phyloP scores from a whole-genome alignment of 768 basidiomycete genomes.

The Suillus decipiens region DNA sequence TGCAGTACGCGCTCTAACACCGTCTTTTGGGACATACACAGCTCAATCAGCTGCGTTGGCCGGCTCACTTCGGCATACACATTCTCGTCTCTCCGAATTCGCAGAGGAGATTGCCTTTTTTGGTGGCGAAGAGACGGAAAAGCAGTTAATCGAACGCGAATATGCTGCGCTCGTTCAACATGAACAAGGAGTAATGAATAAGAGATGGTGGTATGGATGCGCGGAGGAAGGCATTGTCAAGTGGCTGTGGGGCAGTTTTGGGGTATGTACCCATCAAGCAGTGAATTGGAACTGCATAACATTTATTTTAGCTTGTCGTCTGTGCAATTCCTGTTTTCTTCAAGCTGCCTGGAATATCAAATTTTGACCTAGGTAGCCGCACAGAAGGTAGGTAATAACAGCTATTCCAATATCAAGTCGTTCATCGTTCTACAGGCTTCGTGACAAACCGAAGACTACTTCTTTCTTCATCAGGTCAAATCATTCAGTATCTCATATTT shows the following conservation, averaged over 20 bases:
- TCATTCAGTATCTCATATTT: constrained; percentile 8
- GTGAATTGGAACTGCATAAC: constrained; percentile 8
- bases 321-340: constrained; percentile 96
- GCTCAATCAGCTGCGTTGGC: constrained; percentile 86
- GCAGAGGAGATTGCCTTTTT: constrained; percentile 89
- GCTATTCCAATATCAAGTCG: not conserved
- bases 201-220: constrained; percentile 88
- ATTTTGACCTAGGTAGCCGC: constrained; percentile 76
- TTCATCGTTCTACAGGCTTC: constrained; percentile 58
- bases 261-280: constrained; percentile 50
- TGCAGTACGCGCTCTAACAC: constrained; percentile 86
- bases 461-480: constrained; percentile 77
- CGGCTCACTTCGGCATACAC: constrained; percentile 87
- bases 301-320: constrained; percentile 59
- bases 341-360: constrained; percentile 69
- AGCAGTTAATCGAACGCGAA: constrained; percentile 85
- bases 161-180: constrained; percentile 86
- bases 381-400: constrained; percentile 71
- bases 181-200: constrained; percentile 75
- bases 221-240: constrained; percentile 96
- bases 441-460: constrained; percentile 93
- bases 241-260: constrained; percentile 95
- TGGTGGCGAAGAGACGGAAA: constrained; percentile 87
- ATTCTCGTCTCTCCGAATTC: constrained; percentile 88
- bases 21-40: constrained; percentile 90